These are phyloP conservation scores for Ilyonectria mors-panacis DNA, from an alignment of 2,329 filamentous ascomycete genomes.

Conservation along the genomic window DNA sequence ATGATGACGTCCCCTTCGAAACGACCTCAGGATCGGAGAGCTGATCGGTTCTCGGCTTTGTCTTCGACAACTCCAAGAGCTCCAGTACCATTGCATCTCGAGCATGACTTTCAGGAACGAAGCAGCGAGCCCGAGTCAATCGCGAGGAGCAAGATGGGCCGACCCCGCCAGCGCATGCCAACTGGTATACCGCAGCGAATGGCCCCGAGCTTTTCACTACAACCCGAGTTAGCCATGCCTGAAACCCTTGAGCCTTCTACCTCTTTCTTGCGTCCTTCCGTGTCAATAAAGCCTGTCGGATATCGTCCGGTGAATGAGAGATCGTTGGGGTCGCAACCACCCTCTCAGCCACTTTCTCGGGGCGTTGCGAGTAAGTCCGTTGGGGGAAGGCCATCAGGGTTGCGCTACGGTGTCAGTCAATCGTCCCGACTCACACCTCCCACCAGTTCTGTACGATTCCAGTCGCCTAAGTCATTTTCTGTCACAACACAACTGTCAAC, in stretches of 20 bases:
- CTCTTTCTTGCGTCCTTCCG: slow-evolving; percentile 21
- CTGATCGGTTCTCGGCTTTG: slow-evolving; percentile 41
- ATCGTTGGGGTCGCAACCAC: slow-evolving; percentile 25
- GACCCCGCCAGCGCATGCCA: slow-evolving; percentile 25
- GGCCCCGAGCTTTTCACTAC: not conserved
- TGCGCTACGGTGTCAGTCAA: slow-evolving; percentile 34
- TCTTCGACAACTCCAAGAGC: slow-evolving; percentile 61
- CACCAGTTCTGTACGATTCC: slow-evolving; percentile 44
- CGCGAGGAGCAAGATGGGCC: slow-evolving; percentile 5
- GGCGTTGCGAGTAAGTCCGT: slow-evolving; percentile 39
- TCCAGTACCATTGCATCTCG: slow-evolving; percentile 61
- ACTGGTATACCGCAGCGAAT: slow-evolving; percentile 21
- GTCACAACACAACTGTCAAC: slow-evolving; percentile 26
- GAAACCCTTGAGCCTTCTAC: slow-evolving; percentile 8
- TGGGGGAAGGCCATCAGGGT: slow-evolving; percentile 32
- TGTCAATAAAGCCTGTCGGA: slow-evolving; percentile 27
- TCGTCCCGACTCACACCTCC: slow-evolving; percentile 27
- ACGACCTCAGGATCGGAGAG: slow-evolving; percentile 38
- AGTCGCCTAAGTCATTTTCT: slow-evolving; percentile 41
- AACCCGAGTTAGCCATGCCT: slow-evolving; percentile 17
- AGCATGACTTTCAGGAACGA: slow-evolving; percentile 51
- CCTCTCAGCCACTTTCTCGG: slow-evolving; percentile 26
- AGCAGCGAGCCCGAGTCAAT: slow-evolving; percentile 26
- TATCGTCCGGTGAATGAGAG: slow-evolving; percentile 27
- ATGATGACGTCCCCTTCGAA: slow-evolving; percentile 41